These are phyloP conservation scores for Amyloporia xantha DNA, from an alignment of 768 basidiomycete species.

Conservation along the genomic window DNA sequence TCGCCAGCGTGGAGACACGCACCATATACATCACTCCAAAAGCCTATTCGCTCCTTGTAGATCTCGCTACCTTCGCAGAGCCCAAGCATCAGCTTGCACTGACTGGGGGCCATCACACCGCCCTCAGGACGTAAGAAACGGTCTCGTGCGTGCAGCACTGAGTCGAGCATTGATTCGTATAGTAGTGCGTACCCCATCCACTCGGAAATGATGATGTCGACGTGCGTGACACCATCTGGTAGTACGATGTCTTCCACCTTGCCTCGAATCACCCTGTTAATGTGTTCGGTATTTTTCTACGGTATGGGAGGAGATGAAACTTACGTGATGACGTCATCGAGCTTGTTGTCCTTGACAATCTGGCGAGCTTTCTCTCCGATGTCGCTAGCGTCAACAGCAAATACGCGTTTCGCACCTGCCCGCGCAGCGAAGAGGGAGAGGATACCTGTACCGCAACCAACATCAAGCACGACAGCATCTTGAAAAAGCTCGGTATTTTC, in stretches of 20 bases:
- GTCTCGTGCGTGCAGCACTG: slow-evolving; percentile 84
- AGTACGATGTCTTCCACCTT: slow-evolving; percentile 86
- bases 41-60: slow-evolving; percentile 74
- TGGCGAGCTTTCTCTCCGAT: slow-evolving; percentile 45
- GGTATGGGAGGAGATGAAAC: slow-evolving; percentile 8
- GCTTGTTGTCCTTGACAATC: slow-evolving; percentile 43
- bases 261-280: slow-evolving; percentile 72
- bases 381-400: slow-evolving; percentile 86
- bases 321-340: slow-evolving; percentile 63
- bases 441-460: slow-evolving; percentile 95
- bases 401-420: slow-evolving; percentile 84
- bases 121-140: slow-evolving; percentile 63
- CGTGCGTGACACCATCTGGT: slow-evolving; percentile 64
- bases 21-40: slow-evolving; percentile 94
- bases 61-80: slow-evolving; percentile 74
- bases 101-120: slow-evolving; percentile 88
- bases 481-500: slow-evolving; percentile 75
- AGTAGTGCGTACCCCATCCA: slow-evolving; percentile 95
- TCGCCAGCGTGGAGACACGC: slow-evolving; percentile 13
- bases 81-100: slow-evolving; percentile 79
- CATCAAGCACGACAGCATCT: slow-evolving; percentile 85
- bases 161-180: slow-evolving; percentile 98
- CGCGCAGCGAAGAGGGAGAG: slow-evolving; percentile 85
- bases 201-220: slow-evolving; percentile 94
- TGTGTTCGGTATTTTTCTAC: too few relatives aligned